These are phyloP conservation scores for Penicillium sp. DNA, from an alignment of 2,329 filamentous ascomycete genomes.

Conservation along the genomic window DNA sequence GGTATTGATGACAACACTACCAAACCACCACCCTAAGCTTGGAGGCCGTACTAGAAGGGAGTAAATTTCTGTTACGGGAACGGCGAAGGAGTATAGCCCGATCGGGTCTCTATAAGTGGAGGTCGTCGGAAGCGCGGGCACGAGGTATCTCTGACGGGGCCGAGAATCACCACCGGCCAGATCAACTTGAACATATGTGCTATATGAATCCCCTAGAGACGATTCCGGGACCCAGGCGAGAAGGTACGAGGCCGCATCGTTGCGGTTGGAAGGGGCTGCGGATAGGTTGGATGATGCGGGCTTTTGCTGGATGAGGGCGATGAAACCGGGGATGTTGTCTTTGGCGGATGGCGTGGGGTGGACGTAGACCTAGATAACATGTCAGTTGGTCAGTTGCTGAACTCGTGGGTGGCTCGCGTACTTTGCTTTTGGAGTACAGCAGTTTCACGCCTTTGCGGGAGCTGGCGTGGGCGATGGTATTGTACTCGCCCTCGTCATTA, in stretches of 20 bases:
- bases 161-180: constrained; percentile 74
- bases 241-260: constrained; percentile 66
- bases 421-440: constrained; percentile 95
- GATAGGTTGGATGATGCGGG: constrained; percentile 32
- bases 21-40: constrained; percentile 97
- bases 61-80: constrained; percentile 86
- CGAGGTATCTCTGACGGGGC: constrained; percentile 81
- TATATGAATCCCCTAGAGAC: constrained; percentile 75
- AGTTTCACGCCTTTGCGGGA: constrained; percentile 84
- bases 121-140: constrained; percentile 83
- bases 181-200: constrained; percentile 94
- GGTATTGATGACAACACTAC: constrained; percentile 89
- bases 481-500: constrained; percentile 91
- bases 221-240: constrained; percentile 92
- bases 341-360: constrained; percentile 89
- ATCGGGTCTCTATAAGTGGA: constrained; percentile 66
- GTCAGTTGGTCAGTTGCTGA: constrained; percentile 6
- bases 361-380: constrained; percentile 70
- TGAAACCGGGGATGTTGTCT: constrained; percentile 92
- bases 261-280: constrained; percentile 43
- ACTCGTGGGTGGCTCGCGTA: constrained; percentile 35
- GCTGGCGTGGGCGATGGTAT: constrained; percentile 74
- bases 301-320: constrained; percentile 90
- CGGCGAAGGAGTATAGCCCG: constrained; percentile 83
- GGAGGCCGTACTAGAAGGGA: constrained; percentile 85